Conservation (phyloP, 2,329 filamentous ascomycete genomes). For the Cordyceps pruinosa region DNA sequence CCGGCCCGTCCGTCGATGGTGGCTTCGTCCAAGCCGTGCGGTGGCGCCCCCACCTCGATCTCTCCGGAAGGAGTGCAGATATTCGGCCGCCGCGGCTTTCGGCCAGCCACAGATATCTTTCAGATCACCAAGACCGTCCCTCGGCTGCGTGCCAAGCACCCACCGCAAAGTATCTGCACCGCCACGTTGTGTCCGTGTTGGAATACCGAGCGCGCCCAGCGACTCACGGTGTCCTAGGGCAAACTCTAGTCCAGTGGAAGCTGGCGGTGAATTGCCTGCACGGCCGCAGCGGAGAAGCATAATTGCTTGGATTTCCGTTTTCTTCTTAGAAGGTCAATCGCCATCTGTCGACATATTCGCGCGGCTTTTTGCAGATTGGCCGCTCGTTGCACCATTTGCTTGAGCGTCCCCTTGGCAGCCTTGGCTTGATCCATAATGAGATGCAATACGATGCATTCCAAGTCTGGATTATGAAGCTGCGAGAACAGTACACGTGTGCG, state of each 20-base stretch:
- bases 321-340: too few relatives aligned
- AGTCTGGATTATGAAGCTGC: background rate
- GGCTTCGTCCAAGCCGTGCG: slow-evolving; percentile 28
- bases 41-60: background rate
- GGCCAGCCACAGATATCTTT: background rate
- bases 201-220: background rate
- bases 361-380: too few relatives aligned
- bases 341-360: background rate
- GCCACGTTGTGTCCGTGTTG: too few relatives aligned
- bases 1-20: slow-evolving; percentile 25
- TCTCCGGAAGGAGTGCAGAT: background rate
- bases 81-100: background rate
- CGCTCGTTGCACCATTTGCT: too few relatives aligned
- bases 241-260: too few relatives aligned
- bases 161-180: too few relatives aligned
- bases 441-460: background rate
- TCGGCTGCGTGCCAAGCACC: background rate
- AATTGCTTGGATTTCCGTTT: too few relatives aligned
- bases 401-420: too few relatives aligned
- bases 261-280: background rate
- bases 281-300: background rate
- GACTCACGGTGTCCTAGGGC: background rate
- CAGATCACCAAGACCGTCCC: background rate
- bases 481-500: background rate
- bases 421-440: too few relatives aligned